Base-by-base conservation (phyloP, 768 basidiomycete species). In the Kwoniella pini region DNA sequence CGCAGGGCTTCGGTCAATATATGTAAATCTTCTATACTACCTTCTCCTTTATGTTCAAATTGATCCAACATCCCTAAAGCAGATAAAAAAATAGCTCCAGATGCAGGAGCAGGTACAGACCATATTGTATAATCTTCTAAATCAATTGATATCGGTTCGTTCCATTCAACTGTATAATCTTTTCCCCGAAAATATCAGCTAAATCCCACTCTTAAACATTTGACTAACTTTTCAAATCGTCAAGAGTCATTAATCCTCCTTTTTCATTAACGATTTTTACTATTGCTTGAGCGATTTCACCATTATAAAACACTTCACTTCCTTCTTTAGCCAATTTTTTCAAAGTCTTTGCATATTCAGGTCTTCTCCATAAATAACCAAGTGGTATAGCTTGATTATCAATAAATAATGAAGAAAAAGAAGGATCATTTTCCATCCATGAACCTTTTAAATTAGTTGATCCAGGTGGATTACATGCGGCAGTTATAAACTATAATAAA, bases 31-130 rank as follows among this genome's bases (percentile, higher is more conserved):
- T 90, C 28, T 2, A 76, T 4, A 81, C 81, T n/a, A 82, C 86
- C 64, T 13, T 38, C 12, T 15, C 45, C 54, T n/a, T 60, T 43
- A 5, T 51, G 39, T 17, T 67, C 57, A 26, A 84, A 94, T 21
- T 83, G 81, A 67, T 91, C 89, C 46, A 95, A 79, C 28, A 91
- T 78, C 71, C 96, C 95, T 38, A 98, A 80, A 83, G 95, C 90
- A 71, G 91, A 88, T 43, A 96, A 79, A 42, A 95, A 81, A 15
- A 90, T 91, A 3, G 91, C 87, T 4, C 95, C 94, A 9, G 69
- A 78, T 1, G 88, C 86, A 9, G 95, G 95, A 13, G 91, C 87
- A 66, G 87, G 85, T 0, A 87, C 81, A 0, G 90, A 91, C 77
- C 89, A 95, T 27, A 97, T 81, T 59, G 83, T 90, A 68, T 85